phyloP scores from a whole-genome alignment of 2,329 filamentous ascomycete species.

The Phaeosphaeriaceae sp. region DNA sequence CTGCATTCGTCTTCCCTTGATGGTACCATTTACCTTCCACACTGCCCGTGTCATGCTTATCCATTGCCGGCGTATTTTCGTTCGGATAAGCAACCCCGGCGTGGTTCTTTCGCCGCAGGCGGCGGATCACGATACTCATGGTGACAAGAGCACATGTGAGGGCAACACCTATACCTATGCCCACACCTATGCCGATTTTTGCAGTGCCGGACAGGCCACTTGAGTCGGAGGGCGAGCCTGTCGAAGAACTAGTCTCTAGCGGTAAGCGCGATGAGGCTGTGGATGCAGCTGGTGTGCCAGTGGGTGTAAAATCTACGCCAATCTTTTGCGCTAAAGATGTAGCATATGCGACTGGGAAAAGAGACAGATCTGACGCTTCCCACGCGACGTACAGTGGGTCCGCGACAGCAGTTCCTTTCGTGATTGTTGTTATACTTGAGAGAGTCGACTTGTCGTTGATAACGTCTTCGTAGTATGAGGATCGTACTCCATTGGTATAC shows the following conservation, averaged over 20 bases:
- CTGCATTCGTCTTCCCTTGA: neutral
- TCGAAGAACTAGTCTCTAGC: neutral
- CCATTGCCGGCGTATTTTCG: neutral
- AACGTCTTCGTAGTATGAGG: constrained; percentile 4
- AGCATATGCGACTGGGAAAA: constrained; percentile 7
- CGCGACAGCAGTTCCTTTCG: constrained; percentile 4
- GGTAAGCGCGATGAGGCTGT: neutral
- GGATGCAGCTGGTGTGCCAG: neutral
- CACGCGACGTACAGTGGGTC: constrained; percentile 9
- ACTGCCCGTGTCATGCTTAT: neutral
- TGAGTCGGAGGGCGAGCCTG: neutral
- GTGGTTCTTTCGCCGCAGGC: neutral
- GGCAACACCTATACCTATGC: neutral
- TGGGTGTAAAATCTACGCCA: constrained; percentile 6
- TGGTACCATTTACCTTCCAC: constrained; percentile 1
- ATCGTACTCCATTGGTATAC: neutral
- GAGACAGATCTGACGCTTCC: constrained; percentile 3
- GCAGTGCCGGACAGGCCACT: constrained; percentile 1
- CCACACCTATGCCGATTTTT: constrained; percentile 8
- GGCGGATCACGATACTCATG: neutral
- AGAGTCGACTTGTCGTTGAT: constrained; percentile 5
- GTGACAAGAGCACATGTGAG: neutral
- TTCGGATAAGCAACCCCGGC: constrained; percentile 2
- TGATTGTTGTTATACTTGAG: constrained; percentile 5
- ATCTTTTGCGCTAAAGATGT: constrained; percentile 7